phyloP scores from a whole-genome alignment of 169 alveolate genomes.

The Babesia microti region DNA sequence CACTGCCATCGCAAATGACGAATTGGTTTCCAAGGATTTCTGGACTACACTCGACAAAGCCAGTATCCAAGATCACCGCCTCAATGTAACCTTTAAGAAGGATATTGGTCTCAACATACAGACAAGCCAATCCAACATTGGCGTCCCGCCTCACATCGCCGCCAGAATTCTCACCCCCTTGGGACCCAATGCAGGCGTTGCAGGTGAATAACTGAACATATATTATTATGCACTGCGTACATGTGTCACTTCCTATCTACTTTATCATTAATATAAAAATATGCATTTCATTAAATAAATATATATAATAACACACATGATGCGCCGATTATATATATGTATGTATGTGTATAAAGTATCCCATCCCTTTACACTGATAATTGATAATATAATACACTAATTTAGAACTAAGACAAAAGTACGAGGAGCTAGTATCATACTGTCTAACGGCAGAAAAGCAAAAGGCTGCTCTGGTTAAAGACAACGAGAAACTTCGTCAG shows the following conservation, averaged over 20 bases:
- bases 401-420: slow-evolving; percentile 54
- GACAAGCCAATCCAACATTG: slow-evolving; percentile 46
- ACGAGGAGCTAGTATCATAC: slow-evolving; percentile 71
- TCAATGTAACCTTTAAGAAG: slow-evolving; percentile 64
- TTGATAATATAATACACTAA: too few species aligned
- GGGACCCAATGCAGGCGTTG: slow-evolving; percentile 55
- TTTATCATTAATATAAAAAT: neutral
- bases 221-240: neutral
- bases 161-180: slow-evolving; percentile 48
- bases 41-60: slow-evolving; percentile 68
- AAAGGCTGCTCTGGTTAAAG: slow-evolving; percentile 57
- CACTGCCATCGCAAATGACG: slow-evolving; percentile 50
- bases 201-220: slow-evolving; percentile 27
- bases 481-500: slow-evolving; percentile 55
- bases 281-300: neutral
- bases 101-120: slow-evolving; percentile 50
- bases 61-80: slow-evolving; percentile 65
- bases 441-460: slow-evolving; percentile 74
- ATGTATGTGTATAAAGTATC: neutral
- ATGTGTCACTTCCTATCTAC: neutral
- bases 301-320: neutral
- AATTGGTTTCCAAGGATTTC: slow-evolving; percentile 66
- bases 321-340: neutral
- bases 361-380: too few species aligned
- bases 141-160: slow-evolving; percentile 54